A percentile compares a stretch with the other conserved stretches of the same genome.
Evolutionary conservation across 1,284 basidiomycete species (phyloP).

Genomic region (Cystobasidiaceae sp.): DNA sequence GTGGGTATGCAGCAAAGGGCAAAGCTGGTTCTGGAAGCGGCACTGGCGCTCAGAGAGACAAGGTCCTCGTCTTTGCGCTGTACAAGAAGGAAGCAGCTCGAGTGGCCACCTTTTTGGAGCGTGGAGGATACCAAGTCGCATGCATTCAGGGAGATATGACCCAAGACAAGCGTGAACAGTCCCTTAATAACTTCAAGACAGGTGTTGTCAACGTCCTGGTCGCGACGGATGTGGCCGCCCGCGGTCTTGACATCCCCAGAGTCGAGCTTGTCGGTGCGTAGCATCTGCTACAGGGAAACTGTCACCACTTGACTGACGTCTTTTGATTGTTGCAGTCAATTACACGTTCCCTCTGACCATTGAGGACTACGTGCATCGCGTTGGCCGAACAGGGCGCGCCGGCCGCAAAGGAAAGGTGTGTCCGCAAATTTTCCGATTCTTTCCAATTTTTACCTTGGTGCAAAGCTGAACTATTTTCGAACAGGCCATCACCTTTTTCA

Average conservation of each 20-base stretch:
- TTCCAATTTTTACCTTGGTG: background rate
- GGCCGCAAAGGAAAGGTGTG: constrained; percentile 70
- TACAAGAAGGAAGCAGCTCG: constrained; percentile 97
- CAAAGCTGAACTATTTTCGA: background rate
- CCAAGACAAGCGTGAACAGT: constrained; percentile 78
- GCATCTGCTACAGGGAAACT: background rate
- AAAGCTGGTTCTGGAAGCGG: background rate
- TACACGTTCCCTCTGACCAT: constrained; percentile 96
- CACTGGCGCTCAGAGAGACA: constrained; percentile 56
- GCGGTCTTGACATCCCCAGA: constrained; percentile 94
- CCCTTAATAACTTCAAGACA: constrained; percentile 82
- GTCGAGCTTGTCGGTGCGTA: constrained; percentile 60
- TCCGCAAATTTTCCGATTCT: background rate
- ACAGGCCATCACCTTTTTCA: constrained; percentile 85
- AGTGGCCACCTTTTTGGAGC: constrained; percentile 72
- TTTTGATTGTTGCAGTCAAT: constrained; percentile 66
- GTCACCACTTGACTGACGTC: background rate
- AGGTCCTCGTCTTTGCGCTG: constrained; percentile 78
- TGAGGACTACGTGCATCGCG: constrained; percentile 90
- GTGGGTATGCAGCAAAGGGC: background rate
- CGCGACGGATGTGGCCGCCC: constrained; percentile 91
- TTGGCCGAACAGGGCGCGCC: constrained; percentile 90
- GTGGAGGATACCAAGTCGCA: constrained; percentile 77
- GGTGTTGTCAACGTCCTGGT: constrained; percentile 80
- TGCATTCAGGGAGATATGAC: constrained; percentile 60